phyloP scores from a whole-genome alignment of 176 grass and related monocot species.

The Aegilops longissima region DNA sequence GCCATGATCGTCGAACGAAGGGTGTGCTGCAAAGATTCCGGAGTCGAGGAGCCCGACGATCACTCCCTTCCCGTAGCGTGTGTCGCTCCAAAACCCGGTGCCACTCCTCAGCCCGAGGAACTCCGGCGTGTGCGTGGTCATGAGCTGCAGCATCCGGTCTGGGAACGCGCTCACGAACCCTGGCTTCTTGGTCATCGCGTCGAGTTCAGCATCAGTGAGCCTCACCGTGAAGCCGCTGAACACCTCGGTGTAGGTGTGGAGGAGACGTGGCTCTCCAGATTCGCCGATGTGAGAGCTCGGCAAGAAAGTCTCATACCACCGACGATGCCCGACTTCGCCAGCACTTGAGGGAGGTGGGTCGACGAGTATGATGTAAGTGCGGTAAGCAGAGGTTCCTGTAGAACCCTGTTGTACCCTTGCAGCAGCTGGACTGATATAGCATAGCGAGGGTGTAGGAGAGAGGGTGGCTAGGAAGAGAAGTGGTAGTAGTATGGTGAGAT shows the following conservation, averaged over 20 bases:
- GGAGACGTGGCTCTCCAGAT: conserved; percentile 23
- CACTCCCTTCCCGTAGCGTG: conserved; percentile 24
- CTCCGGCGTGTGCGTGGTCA: conserved; percentile 46
- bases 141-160: conserved; percentile 7
- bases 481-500: not conserved
- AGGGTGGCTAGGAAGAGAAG: not conserved
- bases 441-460: not conserved
- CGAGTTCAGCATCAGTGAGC: conserved; percentile 30
- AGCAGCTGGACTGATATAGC: not conserved
- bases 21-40: conserved; percentile 35
- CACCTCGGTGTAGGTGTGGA: conserved; percentile 38
- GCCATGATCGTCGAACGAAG: conserved; percentile 20
- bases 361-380: conserved; percentile 18
- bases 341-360: not conserved
- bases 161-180: conserved; percentile 33
- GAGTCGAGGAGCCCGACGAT: conserved; percentile 46
- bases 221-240: conserved; percentile 44
- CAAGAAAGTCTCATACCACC: conserved; percentile 44
- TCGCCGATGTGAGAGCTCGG: not conserved
- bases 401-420: too few relatives aligned
- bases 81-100: conserved; percentile 24
- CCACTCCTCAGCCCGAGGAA: conserved; percentile 18
- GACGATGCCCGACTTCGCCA: not conserved
- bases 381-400: not conserved
- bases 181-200: conserved; percentile 9